Conservation (phyloP, 73 alveolate genomes). For the Breviolum minutum region DNA sequence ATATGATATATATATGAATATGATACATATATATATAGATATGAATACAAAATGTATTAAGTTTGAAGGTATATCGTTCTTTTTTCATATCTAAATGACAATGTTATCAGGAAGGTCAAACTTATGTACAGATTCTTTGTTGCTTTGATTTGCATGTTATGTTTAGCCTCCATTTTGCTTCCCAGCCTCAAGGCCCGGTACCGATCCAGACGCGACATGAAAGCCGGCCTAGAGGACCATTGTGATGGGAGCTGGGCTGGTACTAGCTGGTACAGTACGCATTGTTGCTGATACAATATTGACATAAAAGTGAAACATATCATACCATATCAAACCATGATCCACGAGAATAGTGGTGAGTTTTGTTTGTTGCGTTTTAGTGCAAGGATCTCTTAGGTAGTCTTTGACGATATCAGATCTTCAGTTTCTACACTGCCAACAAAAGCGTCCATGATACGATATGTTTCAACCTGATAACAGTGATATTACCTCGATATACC, state of each 20-base stretch:
- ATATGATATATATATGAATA: no score
- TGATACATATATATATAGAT: no score
- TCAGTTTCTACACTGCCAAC: no score
- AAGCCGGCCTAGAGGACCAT: slow-evolving; percentile 65
- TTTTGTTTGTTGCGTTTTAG: no score
- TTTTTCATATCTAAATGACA: no score
- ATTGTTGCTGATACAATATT: not conserved
- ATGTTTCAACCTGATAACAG: not conserved
- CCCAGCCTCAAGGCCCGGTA: slow-evolving; percentile 29
- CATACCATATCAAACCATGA: not conserved
- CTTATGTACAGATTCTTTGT: no score
- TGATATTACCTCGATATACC: not conserved
- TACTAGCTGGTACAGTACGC: no score
- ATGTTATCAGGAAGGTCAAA: no score
- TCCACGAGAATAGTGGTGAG: not conserved
- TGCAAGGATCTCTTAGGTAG: not conserved
- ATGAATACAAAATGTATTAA: no score
- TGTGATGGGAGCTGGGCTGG: not conserved
- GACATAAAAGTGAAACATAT: not conserved
- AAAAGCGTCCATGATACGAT: no score
- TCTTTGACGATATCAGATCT: not conserved
- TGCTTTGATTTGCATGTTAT: no score
- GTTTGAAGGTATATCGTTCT: no score
- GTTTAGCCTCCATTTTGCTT: not conserved
- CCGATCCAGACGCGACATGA: slow-evolving; percentile 61